Evolutionary conservation across 371 early-diverging fungal genomes (phyloP), one percentile per base, ranked within the genome.

Genomic region (Smittium culicis): DNA sequence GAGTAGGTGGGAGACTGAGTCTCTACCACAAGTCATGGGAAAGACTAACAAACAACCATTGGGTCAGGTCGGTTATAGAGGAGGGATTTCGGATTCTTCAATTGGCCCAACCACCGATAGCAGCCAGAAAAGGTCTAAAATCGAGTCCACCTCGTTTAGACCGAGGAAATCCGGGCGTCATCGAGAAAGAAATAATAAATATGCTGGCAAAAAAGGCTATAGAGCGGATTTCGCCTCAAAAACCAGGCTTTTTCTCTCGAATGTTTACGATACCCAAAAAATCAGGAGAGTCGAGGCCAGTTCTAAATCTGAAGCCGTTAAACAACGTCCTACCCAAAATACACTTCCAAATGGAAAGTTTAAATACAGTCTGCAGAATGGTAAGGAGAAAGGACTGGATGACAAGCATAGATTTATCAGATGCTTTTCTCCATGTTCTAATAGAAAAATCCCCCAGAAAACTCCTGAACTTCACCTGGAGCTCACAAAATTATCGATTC

Each of bases 401-500:
- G 62, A 35, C 62, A 32, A 62, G 17, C 30, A 62, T 30, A 16
- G 5, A 62, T 25, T 25, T 62, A 24, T 14, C 2, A 62, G 35
- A 62, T 62, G 30, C 62, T 30, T 62, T 62, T 32, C 30, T 32
- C 16, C 62, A 62, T 8, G 30, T 62, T 27, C 3, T 62, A 2
- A 34, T 62, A 17, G 62, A 16, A 32, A 30, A 35, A 34, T 30
- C 17, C 2, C 20, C 30, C 16, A 62, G 32, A 16, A 62, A 62
- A 35, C 30, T 25, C 62, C 35, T 62, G 3, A 16, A 25, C 14
- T 62, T 62, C 30, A 16, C 8, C 14, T 62, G 62, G 32, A 31
- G 30, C 5, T 20, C 14, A 14, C 11, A 30, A 62, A 62, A 35
- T 24, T 62, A 80, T 69, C 80, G 79, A 67, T 82, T 74, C 71